These are phyloP conservation scores for Daldinia concentrica DNA, from an alignment of 495 filamentous ascomycete genomes.

Conservation along the genomic window DNA sequence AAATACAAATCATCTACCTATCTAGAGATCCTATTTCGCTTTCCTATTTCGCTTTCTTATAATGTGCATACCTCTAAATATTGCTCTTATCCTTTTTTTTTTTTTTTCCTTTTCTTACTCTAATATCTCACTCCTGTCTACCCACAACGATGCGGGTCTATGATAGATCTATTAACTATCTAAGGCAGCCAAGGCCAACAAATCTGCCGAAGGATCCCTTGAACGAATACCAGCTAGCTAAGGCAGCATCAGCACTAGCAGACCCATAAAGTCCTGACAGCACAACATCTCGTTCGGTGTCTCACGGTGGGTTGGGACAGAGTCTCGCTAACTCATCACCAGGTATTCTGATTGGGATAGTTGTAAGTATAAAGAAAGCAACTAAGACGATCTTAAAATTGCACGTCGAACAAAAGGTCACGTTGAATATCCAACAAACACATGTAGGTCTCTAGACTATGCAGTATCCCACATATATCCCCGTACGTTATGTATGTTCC, in stretches of 20 bases:
- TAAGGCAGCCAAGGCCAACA: background rate
- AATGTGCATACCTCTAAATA: background rate
- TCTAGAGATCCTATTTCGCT: background rate
- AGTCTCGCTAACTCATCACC: background rate
- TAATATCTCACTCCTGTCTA: background rate
- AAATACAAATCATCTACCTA: too few relatives aligned
- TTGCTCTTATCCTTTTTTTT: background rate
- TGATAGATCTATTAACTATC: background rate
- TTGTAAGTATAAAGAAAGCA: background rate
- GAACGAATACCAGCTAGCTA: background rate
- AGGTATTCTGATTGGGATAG: background rate
- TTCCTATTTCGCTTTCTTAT: background rate
- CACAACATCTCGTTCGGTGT: background rate
- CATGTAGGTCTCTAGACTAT: background rate
- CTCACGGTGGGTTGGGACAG: background rate
- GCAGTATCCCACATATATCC: background rate
- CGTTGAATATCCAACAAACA: background rate
- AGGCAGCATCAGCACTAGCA: slow-evolving; percentile 4
- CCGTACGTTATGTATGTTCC: background rate
- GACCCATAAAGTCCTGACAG: background rate
- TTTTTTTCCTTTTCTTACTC: background rate
- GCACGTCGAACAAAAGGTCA: background rate
- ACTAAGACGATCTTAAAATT: background rate
- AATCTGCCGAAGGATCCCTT: background rate
- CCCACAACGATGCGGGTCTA: background rate